A percentile compares a stretch with the other conserved stretches of the same genome.
phyloP scores from a whole-genome alignment of 495 filamentous ascomycete genomes.

The Platismatia glauca region DNA sequence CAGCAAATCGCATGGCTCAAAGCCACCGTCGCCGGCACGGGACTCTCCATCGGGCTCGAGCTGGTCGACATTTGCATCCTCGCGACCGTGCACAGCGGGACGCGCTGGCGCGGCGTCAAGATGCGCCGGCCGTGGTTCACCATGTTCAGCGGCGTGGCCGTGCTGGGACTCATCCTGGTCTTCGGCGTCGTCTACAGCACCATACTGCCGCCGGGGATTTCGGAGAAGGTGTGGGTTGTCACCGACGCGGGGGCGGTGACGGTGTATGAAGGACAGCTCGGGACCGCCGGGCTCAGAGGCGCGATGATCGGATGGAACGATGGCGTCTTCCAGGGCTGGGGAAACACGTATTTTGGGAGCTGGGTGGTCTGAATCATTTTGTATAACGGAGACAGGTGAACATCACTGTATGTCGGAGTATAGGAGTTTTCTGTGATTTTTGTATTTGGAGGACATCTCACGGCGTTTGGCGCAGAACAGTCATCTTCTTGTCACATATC shows the following conservation, averaged over 20 bases:
- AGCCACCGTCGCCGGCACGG: conserved; percentile 16
- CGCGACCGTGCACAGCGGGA: conserved; percentile 5
- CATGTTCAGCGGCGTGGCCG: conserved; percentile 18
- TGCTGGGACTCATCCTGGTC: conserved; percentile 12
- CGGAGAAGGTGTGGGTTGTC: conserved; percentile 15
- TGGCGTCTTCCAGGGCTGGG: conserved; percentile 16
- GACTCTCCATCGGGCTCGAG: conserved; percentile 3
- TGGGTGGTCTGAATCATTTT: neutral
- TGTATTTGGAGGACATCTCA: no score
- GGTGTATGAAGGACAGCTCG: conserved; percentile 8
- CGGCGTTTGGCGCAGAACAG: no score
- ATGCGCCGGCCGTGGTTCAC: conserved; percentile 20
- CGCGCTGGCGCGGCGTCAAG: conserved; percentile 13
- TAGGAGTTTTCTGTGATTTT: no score
- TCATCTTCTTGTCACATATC: no score
- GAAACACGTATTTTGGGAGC: conserved; percentile 10
- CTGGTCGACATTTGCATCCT: conserved; percentile 16
- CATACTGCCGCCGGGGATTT: conserved; percentile 14
- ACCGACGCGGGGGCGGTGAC: neutral
- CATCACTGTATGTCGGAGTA: no score
- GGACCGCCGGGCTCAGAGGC: conserved; percentile 11
- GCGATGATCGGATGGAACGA: conserved; percentile 21
- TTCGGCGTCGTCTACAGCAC: conserved; percentile 11
- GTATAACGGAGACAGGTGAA: no score
- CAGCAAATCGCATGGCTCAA: conserved; percentile 15